A percentile compares a stretch with the other conserved stretches of the same genome.
phyloP scores from a whole-genome alignment of 257 asterid species.

The Fraxinus quadrangulata region DNA sequence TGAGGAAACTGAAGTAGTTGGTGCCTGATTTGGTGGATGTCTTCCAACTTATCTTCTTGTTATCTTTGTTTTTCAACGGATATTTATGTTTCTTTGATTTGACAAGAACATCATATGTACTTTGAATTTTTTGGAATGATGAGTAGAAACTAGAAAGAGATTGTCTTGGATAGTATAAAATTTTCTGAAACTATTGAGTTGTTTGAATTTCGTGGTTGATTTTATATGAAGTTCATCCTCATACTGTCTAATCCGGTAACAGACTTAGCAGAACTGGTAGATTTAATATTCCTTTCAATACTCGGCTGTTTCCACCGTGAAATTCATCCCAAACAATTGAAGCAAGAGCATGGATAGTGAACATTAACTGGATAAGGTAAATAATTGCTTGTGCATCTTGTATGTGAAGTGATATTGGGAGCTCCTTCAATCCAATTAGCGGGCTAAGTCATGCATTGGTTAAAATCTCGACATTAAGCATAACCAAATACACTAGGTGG shows the following conservation, averaged over 20 bases:
- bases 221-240: not conserved
- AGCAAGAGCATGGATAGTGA: too few relatives aligned
- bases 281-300: too few relatives aligned
- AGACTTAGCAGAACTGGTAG: too few relatives aligned
- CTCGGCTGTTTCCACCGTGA: too few relatives aligned
- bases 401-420: too few relatives aligned
- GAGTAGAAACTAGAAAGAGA: not conserved
- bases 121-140: not conserved
- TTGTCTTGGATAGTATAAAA: not conserved
- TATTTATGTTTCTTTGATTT: not conserved
- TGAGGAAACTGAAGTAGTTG: not conserved
- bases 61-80: not conserved
- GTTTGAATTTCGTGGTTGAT: not conserved
- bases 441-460: too few relatives aligned
- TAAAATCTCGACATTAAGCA: too few relatives aligned
- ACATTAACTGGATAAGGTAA: too few relatives aligned
- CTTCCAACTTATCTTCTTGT: not conserved
- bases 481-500: too few relatives aligned
- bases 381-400: too few relatives aligned
- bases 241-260: not conserved
- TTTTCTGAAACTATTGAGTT: not conserved
- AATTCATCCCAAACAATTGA: too few relatives aligned
- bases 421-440: too few relatives aligned
- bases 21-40: not conserved
- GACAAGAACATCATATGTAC: not conserved